Evolutionary conservation across 2,329 filamentous ascomycete genomes (phyloP).

Genomic region (Sclerotinia trifoliorum): DNA sequence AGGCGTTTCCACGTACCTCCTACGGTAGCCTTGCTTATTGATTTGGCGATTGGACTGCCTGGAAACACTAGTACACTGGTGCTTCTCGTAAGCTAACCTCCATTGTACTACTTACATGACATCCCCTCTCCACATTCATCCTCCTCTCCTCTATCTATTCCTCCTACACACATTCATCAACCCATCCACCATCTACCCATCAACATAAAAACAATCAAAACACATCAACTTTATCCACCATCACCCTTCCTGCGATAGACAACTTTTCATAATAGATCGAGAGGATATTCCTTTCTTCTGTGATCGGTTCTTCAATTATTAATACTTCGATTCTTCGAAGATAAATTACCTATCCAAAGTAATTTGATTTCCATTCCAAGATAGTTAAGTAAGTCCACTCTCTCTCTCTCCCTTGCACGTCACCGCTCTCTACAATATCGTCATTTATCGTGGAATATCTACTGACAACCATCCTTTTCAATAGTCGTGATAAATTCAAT

Average conservation of each 20-base stretch:
- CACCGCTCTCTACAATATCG: neutral
- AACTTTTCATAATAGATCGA: neutral
- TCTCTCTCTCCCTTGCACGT: neutral
- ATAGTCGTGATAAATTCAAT: slow-evolving; percentile 22
- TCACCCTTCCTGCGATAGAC: neutral
- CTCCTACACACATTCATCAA: neutral
- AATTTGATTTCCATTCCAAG: neutral
- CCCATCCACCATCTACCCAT: neutral
- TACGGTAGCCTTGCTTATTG: slow-evolving; percentile 8
- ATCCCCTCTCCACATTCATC: neutral
- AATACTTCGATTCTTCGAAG: slow-evolving; percentile 7
- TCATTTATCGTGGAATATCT: neutral
- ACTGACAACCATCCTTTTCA: neutral
- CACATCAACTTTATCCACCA: neutral
- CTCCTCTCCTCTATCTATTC: neutral
- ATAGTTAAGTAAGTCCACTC: neutral
- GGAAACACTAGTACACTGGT: neutral
- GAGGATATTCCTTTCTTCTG: neutral
- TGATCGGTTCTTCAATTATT: slow-evolving; percentile 3
- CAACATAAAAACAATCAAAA: neutral
- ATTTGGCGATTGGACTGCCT: neutral
- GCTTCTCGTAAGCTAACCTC: slow-evolving; percentile 5
- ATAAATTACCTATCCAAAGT: neutral
- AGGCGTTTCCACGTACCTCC: slow-evolving; percentile 9
- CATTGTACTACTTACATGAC: neutral